Base-by-base conservation (phyloP, 2,329 filamentous ascomycete species). In the Arthrinium phaeospermum region DNA sequence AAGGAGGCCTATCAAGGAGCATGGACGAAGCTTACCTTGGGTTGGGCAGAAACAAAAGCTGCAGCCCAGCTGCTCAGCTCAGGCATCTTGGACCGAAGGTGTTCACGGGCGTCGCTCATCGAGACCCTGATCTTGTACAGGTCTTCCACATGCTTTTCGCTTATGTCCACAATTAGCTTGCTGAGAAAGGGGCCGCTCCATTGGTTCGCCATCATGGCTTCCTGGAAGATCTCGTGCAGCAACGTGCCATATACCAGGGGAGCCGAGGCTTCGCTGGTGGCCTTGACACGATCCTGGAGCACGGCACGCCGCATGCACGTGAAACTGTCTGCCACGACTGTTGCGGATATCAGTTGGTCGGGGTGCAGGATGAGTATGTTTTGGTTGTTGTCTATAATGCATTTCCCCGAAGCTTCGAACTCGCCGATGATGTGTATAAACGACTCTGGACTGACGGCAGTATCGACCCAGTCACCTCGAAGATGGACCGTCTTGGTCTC, bases 261-360 rank as follows among this genome's bases (percentile, higher is more conserved):
- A 46, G 93, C 89, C 64, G 91, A 94, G 2, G 94, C 88, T 75
- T 94, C 93, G 77, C 92, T 93, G 0, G 95, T 96, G 12, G 94
- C 94, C 82, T 98, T 98, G 77, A 99, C 92, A 45, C 96, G 92
- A 81, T 99, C 96, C 81, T 98, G 95, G 37, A 99, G 88, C 1
- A 98, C 96, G 44, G 96, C 95, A 75, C 96, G 92, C 24, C 96
- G 92, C 80, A 93, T 92, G 80, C 96, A 99, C 34, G 91, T 92
- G 80, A 98, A 98, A 0, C 96, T 98, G 82, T 99, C 96, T n/a
- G 95, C 95, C 61, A 99, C 93, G 6, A 97, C 94, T 0, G 96
- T 98, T 3, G 96, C 93, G 2, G 96, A 98, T 70, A 99, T 93
- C 46, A 99, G 89, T 82, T 98, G 95, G 79, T 99, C 96, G 0